Base-by-base conservation (phyloP, 164 flowering plant species). In the Protea cynaroides region DNA sequence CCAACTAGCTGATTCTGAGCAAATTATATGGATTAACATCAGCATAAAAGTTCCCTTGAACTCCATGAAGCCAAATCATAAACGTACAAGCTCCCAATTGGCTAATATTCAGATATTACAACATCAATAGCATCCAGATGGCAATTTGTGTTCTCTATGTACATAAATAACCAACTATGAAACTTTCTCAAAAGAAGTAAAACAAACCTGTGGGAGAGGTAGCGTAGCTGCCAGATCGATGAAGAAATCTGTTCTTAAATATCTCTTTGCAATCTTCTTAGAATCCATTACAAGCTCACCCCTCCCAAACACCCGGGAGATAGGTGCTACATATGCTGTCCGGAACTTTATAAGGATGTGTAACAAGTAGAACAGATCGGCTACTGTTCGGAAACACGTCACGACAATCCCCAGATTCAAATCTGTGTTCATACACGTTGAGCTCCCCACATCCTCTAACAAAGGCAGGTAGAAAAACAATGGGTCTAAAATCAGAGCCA, bases 251-350 rank as follows among this genome's bases (percentile, higher is more conserved):
- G 92, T 79, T 73, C 75, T 84, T 54, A 91, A 61, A 68, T 89
- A 89, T 76, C 88, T 82, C 68, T 56, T 25, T 0, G 92, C 88
- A 62, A 91, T 89, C 77, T 73, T 80, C 75, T 84, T 81, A 9
- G 92, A 83, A 70, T 91, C 90, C 86, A 79, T 84, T 7, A 91
- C 96, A 72, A 91, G 93, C 58, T 87, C 96, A 64, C 97, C 97
- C 69, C 88, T 89, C 8, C 97, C 97, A 79, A 87, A 86, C 6
- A 89, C 86, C 47, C 89, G 75, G 8, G 96, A 81, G 61, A 77
- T 84, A 0, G 97, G 97, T 0, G 93, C 82, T 24, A 88, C 77
- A 78, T 85, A 91, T 17, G 88, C 96, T 7, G 88, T 87, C 72
- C 89, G 79, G 65, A 89, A 91, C 70, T 87, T 87, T 17, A 89